Percentiles rank a stretch among this genome's conserved stretches.
Evolutionary conservation across 306 rosid genomes (phyloP).

Genomic region (Delonix regia): DNA sequence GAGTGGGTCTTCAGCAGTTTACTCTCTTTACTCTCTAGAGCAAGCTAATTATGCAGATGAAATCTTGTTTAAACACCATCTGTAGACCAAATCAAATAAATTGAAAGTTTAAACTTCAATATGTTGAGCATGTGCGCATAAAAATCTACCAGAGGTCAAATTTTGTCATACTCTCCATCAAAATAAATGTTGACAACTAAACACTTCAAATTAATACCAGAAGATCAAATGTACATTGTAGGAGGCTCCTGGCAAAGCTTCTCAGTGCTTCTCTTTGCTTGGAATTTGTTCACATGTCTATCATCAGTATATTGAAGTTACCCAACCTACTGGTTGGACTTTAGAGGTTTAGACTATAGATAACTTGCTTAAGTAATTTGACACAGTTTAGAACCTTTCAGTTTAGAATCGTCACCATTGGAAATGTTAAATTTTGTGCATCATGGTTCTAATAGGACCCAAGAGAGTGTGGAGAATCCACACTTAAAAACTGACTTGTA

Average conservation of each 20-base stretch:
- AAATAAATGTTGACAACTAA: not conserved
- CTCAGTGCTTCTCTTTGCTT: not conserved
- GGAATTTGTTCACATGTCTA: not conserved
- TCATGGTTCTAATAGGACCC: too few species aligned
- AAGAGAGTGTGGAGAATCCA: too few species aligned
- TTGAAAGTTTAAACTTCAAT: not conserved
- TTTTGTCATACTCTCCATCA: not conserved
- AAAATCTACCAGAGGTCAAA: not conserved
- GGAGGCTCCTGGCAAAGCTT: not conserved
- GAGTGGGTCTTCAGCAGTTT: not conserved
- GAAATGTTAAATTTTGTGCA: not conserved
- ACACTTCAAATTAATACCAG: not conserved
- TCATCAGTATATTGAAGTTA: not conserved
- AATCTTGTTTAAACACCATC: not conserved
- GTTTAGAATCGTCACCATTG: not conserved
- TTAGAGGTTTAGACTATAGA: not conserved
- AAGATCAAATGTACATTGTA: not conserved
- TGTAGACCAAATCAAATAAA: not conserved
- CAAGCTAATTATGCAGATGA: not conserved
- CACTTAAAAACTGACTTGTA: too few species aligned
- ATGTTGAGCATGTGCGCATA: not conserved
- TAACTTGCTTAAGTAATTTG: not conserved
- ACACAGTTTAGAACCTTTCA: not conserved
- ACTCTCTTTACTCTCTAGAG: not conserved
- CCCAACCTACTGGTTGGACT: not conserved